Evolutionary conservation across 208 protist genomes (phyloP).

Genomic region (Trypanosoma cruzi): DNA sequence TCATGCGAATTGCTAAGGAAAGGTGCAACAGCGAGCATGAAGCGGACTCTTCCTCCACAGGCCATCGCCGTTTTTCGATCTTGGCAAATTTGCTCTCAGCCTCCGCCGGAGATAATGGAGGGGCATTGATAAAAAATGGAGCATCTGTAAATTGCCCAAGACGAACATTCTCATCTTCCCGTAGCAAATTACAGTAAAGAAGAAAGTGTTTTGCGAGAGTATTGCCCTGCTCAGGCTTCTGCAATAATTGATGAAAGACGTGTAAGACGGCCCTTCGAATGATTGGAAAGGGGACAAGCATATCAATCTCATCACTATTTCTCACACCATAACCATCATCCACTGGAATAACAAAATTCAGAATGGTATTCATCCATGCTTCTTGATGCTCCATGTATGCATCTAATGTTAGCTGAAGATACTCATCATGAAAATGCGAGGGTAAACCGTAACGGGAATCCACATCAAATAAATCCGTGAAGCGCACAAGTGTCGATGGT

Average conservation of each 20-base stretch:
- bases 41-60: constrained; percentile 72
- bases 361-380: constrained; percentile 55
- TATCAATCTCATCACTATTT: constrained; percentile 29
- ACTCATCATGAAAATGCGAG: constrained; percentile 84
- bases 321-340: not conserved
- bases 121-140: constrained; percentile 61
- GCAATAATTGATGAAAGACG: constrained; percentile 32
- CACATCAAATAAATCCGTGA: constrained; percentile 53
- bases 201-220: constrained; percentile 70
- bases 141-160: constrained; percentile 81
- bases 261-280: constrained; percentile 47
- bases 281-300: constrained; percentile 62
- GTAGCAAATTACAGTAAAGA: constrained; percentile 66
- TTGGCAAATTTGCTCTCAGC: constrained; percentile 2
- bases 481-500: constrained; percentile 53
- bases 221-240: constrained; percentile 42
- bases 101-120: constrained; percentile 18
- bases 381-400: constrained; percentile 70
- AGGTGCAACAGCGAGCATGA: constrained; percentile 74
- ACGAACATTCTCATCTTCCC: constrained; percentile 62
- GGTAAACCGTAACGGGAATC: constrained; percentile 53
- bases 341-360: constrained; percentile 37
- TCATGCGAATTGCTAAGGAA: constrained; percentile 71
- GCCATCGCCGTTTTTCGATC: constrained; percentile 32
- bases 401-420: constrained; percentile 71